phyloP scores from a whole-genome alignment of 129 eudicot genomes.

The Helichrysum umbraculigerum region DNA sequence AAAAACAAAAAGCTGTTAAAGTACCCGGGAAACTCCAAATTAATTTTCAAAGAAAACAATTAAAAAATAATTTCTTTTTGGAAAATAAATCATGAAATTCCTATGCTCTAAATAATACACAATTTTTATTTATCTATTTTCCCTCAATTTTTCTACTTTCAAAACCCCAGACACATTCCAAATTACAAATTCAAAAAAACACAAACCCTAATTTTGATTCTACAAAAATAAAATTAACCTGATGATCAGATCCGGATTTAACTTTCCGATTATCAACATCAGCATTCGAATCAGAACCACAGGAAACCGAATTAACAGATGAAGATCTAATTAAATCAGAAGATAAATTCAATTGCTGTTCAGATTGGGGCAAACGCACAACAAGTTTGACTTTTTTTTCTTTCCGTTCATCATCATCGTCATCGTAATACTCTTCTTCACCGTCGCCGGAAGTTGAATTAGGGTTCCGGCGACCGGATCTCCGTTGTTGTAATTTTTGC shows the following conservation, averaged over 20 bases:
- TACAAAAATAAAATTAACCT: constrained; percentile 33
- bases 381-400: constrained; percentile 82
- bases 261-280: constrained; percentile 46
- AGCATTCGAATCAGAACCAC: constrained; percentile 42
- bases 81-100: constrained; percentile 7
- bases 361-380: constrained; percentile 56
- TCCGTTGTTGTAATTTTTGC: constrained; percentile 45
- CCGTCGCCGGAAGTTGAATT: constrained; percentile 33
- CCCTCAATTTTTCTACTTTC: constrained; percentile 28
- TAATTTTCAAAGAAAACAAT: constrained; percentile 27
- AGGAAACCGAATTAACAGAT: constrained; percentile 45
- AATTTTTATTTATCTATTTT: background rate
- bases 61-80: constrained; percentile 23
- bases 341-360: constrained; percentile 20
- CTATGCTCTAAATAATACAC: constrained; percentile 7
- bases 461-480: constrained; percentile 92
- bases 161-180: background rate
- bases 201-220: constrained; percentile 29
- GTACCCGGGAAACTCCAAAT: constrained; percentile 38
- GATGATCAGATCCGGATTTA: constrained; percentile 64
- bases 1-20: constrained; percentile 34
- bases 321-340: constrained; percentile 38
- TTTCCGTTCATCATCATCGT: constrained; percentile 81
- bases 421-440: constrained; percentile 56
- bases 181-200: background rate